Conservation (phyloP, 805 yeast species). For the Metschnikowia continentalis region DNA sequence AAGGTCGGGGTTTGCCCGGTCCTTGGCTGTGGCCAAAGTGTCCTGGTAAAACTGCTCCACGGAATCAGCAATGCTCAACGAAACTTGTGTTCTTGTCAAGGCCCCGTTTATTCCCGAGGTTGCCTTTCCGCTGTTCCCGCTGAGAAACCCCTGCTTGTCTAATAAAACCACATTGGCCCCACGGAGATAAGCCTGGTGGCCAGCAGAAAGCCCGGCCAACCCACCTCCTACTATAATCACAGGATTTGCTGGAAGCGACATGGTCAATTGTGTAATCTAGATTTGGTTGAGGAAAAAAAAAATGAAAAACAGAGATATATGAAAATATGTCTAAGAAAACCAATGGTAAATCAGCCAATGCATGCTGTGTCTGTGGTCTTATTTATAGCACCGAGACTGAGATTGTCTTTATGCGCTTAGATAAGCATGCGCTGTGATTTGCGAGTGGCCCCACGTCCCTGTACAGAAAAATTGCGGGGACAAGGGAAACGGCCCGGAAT, state of each 20-base stretch:
- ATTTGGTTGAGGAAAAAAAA: neutral
- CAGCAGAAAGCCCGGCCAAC: conserved; percentile 59
- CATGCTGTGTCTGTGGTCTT: neutral
- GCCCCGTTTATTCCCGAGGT: conserved; percentile 75
- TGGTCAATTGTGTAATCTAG: neutral
- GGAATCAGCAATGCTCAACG: conserved; percentile 48
- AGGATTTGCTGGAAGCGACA: conserved; percentile 24
- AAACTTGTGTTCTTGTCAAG: conserved; percentile 55
- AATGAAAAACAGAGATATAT: neutral
- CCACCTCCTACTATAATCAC: conserved; percentile 63
- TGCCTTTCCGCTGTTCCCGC: conserved; percentile 66
- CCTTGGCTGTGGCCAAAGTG: conserved; percentile 62
- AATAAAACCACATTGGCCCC: conserved; percentile 52
- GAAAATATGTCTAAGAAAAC: neutral
- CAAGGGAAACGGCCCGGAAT: neutral
- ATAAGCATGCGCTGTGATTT: conserved; percentile 5
- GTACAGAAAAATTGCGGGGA: conserved; percentile 2
- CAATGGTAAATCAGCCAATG: neutral
- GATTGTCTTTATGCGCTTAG: conserved; percentile 2
- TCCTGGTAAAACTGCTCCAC: conserved; percentile 59
- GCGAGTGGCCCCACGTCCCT: conserved; percentile 3
- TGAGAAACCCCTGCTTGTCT: conserved; percentile 57
- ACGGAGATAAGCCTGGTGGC: conserved; percentile 50
- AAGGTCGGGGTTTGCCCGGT: conserved; percentile 53
- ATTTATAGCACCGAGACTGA: neutral